Evolutionary conservation across 257 asterid genomes (phyloP), one percentile per base, ranked within the genome.

Genomic region (Forsythia suspensa): DNA sequence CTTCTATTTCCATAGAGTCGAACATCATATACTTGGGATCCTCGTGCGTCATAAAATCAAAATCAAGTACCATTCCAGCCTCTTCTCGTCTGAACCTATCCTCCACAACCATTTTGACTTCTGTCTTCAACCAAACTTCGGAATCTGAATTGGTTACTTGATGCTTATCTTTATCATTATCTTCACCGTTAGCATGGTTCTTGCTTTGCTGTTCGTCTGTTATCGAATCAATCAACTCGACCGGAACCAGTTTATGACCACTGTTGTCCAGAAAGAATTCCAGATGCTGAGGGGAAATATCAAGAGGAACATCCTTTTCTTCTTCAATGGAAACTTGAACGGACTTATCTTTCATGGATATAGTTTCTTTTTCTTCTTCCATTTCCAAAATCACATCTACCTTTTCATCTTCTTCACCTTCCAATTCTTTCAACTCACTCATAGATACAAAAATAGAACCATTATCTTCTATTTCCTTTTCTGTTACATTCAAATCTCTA

Each of bases 181-280:
- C 81, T 43, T 79, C 87, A 52, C 77, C 76, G 68, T 15, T 73
- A 11, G 37, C 76, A 72, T 18, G 12, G 70, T 80, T 83, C 15
- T 57, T 74, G 46, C 55, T 79, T 59, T 74, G 83, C 44, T 84
- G 83, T 69, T 89, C 89, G 21, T 86, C 93, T 8, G 80, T 77
- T 77, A 72, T 72, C 41, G 86, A 91, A 87, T 90, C 98, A 18
- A 90, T 72, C 84, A 90, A 63, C 39, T 92, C 97, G 77, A 90
- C 42, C 0, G 96, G 97, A 77, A 94, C 94, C 78, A 94, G 84
- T 39, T 78, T 84, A 41, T 92, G 85, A 40, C 96, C 94, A 15
- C 91, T 85, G 29, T 73, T 85, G 84, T 94, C 97, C 63, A 94
- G 78, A 67, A 89, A 90, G 81, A 92, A 94, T 43, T 94, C 98